Conservation (phyloP, 1,284 basidiomycete genomes). For the Inonotus hispidus region DNA sequence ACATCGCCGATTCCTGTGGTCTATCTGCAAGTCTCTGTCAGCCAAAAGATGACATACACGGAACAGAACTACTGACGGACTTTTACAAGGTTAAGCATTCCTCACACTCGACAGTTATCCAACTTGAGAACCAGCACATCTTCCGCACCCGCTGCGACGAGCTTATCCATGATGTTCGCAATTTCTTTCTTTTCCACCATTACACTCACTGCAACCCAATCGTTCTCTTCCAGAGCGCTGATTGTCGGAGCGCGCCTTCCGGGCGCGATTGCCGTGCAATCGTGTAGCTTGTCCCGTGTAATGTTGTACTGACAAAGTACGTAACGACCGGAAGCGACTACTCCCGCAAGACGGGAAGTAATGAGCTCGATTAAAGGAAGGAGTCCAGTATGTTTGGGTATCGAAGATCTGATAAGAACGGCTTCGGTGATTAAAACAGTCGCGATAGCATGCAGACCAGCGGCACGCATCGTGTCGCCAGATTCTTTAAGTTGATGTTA, state of each 20-base stretch:
- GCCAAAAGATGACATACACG: too few relatives aligned
- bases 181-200: slow-evolving; percentile 88
- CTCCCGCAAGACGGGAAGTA: slow-evolving; percentile 86
- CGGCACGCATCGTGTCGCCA: slow-evolving; percentile 99
- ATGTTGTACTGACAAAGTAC: slow-evolving; percentile 94
- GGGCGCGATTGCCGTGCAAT: slow-evolving; percentile 76
- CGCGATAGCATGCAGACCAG: slow-evolving; percentile 89
- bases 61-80: neutral
- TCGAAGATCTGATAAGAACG: slow-evolving; percentile 83
- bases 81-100: slow-evolving; percentile 7
- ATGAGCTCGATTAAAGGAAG: slow-evolving; percentile 76
- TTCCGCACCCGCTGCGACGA: slow-evolving; percentile 80
- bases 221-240: slow-evolving; percentile 75
- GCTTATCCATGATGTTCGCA: slow-evolving; percentile 89
- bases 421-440: slow-evolving; percentile 89
- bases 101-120: slow-evolving; percentile 89
- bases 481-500: slow-evolving; percentile 57
- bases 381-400: slow-evolving; percentile 62
- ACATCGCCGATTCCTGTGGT: too few relatives aligned
- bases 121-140: slow-evolving; percentile 89
- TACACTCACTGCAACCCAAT: slow-evolving; percentile 88
- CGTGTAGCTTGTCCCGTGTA: slow-evolving; percentile 51
- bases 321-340: slow-evolving; percentile 86
- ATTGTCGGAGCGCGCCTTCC: slow-evolving; percentile 90
- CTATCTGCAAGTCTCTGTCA: neutral